Evolutionary conservation across 768 basidiomycete genomes (phyloP).

Genomic region (Phaffia australis): DNA sequence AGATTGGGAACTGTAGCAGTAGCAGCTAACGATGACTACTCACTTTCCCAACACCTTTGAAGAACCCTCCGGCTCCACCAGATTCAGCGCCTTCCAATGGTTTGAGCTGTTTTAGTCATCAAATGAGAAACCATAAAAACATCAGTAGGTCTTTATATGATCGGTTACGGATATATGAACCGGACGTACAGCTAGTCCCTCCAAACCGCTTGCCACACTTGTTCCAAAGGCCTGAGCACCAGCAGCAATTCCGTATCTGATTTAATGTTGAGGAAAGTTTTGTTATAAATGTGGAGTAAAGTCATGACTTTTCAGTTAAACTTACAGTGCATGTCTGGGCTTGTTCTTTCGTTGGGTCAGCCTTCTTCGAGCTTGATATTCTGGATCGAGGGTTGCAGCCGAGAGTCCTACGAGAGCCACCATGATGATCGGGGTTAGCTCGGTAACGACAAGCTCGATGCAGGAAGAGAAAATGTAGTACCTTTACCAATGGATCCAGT

Average conservation of each 20-base stretch:
- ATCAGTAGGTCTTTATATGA: background rate
- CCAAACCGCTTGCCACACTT: constrained; percentile 88
- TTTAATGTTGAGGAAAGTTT: no score
- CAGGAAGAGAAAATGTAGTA: constrained; percentile 32
- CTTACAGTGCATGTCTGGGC: constrained; percentile 88
- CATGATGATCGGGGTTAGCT: background rate
- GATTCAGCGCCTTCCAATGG: constrained; percentile 93
- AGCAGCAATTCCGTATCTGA: constrained; percentile 85
- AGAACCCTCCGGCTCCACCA: constrained; percentile 89
- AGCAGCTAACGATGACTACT: background rate
- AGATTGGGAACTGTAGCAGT: background rate
- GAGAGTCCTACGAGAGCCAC: constrained; percentile 56
- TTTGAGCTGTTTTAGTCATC: constrained; percentile 56
- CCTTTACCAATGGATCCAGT: constrained; percentile 97
- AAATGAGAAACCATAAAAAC: background rate
- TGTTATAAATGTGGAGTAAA: background rate
- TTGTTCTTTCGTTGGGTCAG: constrained; percentile 85
- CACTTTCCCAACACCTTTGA: constrained; percentile 90
- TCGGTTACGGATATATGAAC: background rate
- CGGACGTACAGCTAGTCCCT: constrained; percentile 73
- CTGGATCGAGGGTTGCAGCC: constrained; percentile 89
- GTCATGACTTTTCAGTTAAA: background rate
- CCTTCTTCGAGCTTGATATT: constrained; percentile 80
- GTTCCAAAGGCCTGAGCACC: constrained; percentile 89
- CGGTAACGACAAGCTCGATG: background rate